Evolutionary conservation across 768 basidiomycete species (phyloP).

Genomic region (Mrakia frigida): DNA sequence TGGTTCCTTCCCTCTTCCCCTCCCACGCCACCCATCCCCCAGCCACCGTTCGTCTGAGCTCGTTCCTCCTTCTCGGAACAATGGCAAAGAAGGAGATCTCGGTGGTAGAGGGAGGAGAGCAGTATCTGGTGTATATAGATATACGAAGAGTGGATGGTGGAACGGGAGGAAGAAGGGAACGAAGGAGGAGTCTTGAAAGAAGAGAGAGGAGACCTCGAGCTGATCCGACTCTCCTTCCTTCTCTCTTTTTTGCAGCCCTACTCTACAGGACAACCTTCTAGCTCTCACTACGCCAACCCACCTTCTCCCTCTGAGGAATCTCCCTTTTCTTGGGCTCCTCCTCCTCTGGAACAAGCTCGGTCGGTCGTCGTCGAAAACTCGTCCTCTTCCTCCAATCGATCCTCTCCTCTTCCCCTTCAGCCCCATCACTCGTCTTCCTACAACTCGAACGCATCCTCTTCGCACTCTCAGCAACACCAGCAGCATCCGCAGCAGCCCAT

Average conservation of each 20-base stretch:
- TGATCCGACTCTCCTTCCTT: neutral
- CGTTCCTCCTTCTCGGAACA: too few species aligned
- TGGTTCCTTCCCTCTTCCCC: too few species aligned
- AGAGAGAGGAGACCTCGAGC: too few species aligned
- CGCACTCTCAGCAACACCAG: neutral
- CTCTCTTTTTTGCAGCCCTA: neutral
- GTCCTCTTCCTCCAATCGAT: neutral
- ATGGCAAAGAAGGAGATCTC: too few species aligned
- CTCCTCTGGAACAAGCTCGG: neutral
- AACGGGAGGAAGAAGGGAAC: too few species aligned
- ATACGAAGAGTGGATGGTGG: too few species aligned
- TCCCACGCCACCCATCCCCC: too few species aligned
- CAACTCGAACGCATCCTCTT: neutral
- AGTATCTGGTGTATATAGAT: too few species aligned
- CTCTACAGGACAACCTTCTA: neutral
- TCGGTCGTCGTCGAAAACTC: neutral
- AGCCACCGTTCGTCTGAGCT: too few species aligned
- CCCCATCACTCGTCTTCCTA: neutral
- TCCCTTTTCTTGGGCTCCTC: conserved; percentile 24
- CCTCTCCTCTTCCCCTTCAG: neutral
- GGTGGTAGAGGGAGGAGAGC: too few species aligned
- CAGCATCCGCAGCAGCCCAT: neutral
- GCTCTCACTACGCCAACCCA: neutral
- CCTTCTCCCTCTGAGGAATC: neutral
- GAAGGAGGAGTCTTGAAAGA: too few species aligned